Conservation (phyloP, 345 rosid species). For the Camelina neglecta region DNA sequence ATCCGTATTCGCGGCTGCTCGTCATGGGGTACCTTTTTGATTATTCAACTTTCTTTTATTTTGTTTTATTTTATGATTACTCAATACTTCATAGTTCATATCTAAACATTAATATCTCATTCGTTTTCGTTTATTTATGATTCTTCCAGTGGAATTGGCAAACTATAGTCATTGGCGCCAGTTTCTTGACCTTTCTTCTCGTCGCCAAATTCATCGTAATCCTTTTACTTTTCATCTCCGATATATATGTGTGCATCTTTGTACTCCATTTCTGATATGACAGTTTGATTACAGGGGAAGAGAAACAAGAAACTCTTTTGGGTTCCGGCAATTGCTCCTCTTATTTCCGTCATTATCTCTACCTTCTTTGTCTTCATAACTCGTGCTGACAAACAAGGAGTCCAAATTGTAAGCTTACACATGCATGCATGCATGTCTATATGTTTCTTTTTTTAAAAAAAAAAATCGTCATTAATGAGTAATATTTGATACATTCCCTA, state of each 20-base stretch:
- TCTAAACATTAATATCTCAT: neutral
- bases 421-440: neutral
- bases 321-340: conserved; percentile 92
- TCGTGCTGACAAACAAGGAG: conserved; percentile 87
- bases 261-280: conserved; percentile 14
- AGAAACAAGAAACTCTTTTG: conserved; percentile 80
- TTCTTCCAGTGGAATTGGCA: conserved; percentile 94
- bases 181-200: conserved; percentile 74
- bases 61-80: too few species aligned
- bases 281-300: conserved; percentile 61
- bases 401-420: conserved; percentile 66
- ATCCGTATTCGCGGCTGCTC: conserved; percentile 37
- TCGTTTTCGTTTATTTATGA: neutral
- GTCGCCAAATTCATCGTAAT: conserved; percentile 76
- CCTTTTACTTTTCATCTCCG: neutral
- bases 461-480: neutral
- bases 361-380: conserved; percentile 83
- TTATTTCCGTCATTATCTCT: conserved; percentile 76
- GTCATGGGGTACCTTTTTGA: conserved; percentile 41
- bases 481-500: neutral
- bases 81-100: too few species aligned
- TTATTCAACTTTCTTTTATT: neutral
- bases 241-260: neutral
- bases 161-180: conserved; percentile 73
- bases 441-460: neutral